Conservation (phyloP, 371 early-diverging fungal genomes). For the Mucor mucedo region DNA sequence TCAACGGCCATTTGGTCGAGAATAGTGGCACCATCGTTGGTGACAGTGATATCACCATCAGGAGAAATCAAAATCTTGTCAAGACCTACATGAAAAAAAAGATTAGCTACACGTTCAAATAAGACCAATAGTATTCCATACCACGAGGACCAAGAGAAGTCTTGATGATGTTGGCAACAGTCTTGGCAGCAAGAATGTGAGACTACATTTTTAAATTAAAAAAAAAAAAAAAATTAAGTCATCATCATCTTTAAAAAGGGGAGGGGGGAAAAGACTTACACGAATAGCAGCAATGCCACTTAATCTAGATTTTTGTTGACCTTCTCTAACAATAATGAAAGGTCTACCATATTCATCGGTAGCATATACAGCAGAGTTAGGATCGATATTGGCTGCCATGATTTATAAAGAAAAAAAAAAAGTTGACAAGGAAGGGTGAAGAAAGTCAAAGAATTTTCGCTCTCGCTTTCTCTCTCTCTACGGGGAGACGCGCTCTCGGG, state of each 20-base stretch:
- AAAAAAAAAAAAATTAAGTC: background rate
- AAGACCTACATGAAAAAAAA: conserved; percentile 61
- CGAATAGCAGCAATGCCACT: conserved; percentile 92
- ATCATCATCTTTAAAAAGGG: conserved; percentile 1
- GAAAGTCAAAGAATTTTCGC: conserved; percentile 5
- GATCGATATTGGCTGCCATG: conserved; percentile 32
- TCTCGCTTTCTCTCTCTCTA: no score
- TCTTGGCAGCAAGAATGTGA: conserved; percentile 97
- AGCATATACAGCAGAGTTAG: conserved; percentile 64
- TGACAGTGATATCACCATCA: conserved; percentile 99
- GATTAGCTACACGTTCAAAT: background rate
- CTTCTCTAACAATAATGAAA: conserved; percentile 95
- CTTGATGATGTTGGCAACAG: conserved; percentile 95
- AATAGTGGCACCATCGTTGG: conserved; percentile 99
- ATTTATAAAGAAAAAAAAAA: background rate
- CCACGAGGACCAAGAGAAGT: conserved; percentile 99
- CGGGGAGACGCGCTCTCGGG: background rate
- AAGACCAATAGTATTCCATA: conserved; percentile 30
- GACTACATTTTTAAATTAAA: conserved; percentile 66
- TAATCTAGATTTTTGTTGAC: conserved; percentile 86
- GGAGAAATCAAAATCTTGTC: conserved; percentile 99
- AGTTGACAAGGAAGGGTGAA: background rate
- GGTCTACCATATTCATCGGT: conserved; percentile 97
- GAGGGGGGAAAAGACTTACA: conserved; percentile 57
- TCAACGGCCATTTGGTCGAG: conserved; percentile 98